Base-by-base conservation (phyloP, 2,329 filamentous ascomycete genomes). In the Fonsecaea multimorphosa region DNA sequence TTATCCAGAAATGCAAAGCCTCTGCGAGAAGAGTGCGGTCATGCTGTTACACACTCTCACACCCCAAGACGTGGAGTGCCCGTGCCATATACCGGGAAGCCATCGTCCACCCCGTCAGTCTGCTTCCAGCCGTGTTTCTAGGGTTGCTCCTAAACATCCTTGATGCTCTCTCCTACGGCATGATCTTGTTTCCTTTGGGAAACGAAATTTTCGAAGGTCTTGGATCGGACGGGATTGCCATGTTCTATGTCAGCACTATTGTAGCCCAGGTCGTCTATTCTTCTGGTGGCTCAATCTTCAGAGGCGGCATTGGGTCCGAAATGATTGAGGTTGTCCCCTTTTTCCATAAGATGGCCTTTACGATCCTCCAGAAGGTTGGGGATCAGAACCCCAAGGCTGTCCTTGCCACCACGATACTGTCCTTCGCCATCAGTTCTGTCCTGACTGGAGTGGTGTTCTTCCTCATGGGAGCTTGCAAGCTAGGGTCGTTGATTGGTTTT, bases 271-370 rank as follows among this genome's bases (percentile, higher is more conserved):
- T 99, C 58, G 91, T 92, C 16, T 98, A 94, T 76, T 97, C 94
- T 0, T 84, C 85, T 22, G 89, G 88, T 2, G 91, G 92, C 0
- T 97, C 93, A 73, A 88, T 92, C 36, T 99, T 99, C 80, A 90
- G 86, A 71, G 94, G 95, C 16, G 93, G 92, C 2, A 88, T 99
- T 65, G 95, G 95, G 4, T 98, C 95, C 1, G 95, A 99, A 78
- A 89, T 99, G 88, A 99, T 98, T 71, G 95, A 99, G 79, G 94
- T 98, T 0, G 94, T 99, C 0, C 95, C 94, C 0, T 99, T 99
- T 80, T 98, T 99, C 76, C 95, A 99, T 80, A 96, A 94, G 74
- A 99, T 99, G 94, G 93, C 95, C 0, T 88, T 89, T 69, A 94
- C 90, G 32, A 97, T 98, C 74, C 88, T 95, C 70, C 82, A 83